Evolutionary conservation across 202 grass and related monocot genomes (phyloP).

Genomic region (Musa balbisiana): DNA sequence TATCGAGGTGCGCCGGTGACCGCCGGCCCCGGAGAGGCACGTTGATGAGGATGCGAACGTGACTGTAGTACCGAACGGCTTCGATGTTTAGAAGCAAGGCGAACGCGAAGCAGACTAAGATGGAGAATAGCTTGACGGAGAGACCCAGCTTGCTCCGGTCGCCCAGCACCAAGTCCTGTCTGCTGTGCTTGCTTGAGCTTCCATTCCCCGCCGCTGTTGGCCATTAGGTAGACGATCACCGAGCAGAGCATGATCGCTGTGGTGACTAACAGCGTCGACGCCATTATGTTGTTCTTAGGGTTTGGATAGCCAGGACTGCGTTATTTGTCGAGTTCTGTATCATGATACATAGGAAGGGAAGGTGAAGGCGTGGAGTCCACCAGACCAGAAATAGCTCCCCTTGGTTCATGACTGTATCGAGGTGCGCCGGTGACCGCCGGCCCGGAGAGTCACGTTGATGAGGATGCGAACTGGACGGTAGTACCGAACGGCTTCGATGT

Average conservation of each 20-base stretch:
- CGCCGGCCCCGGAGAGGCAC: not conserved
- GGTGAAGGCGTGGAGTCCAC: not conserved
- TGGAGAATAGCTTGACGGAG: not conserved
- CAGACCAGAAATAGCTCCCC: conserved; percentile 7
- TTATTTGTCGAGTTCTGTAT: not conserved
- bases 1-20: not conserved
- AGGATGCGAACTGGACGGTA: conserved; percentile 1
- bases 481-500: conserved; percentile 2
- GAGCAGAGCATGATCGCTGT: conserved; percentile 4
- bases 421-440: not conserved
- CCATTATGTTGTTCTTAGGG: conserved; percentile 14
- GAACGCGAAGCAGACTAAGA: not conserved
- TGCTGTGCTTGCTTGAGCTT: no score
- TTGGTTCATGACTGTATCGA: not conserved
- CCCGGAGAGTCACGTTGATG: not conserved
- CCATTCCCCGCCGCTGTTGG: not conserved
- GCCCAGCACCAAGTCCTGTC: not conserved
- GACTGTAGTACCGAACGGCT: conserved; percentile 1
- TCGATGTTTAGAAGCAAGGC: conserved; percentile 6
- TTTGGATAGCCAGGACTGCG: conserved; percentile 5
- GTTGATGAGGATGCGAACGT: conserved; percentile 10
- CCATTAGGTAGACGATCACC: not conserved
- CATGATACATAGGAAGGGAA: not conserved
- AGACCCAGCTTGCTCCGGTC: not conserved
- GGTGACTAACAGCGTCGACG: not conserved